These are phyloP conservation scores for Leavenworthia alabamica DNA, from an alignment of 345 rosid genomes.

Conservation along the genomic window DNA sequence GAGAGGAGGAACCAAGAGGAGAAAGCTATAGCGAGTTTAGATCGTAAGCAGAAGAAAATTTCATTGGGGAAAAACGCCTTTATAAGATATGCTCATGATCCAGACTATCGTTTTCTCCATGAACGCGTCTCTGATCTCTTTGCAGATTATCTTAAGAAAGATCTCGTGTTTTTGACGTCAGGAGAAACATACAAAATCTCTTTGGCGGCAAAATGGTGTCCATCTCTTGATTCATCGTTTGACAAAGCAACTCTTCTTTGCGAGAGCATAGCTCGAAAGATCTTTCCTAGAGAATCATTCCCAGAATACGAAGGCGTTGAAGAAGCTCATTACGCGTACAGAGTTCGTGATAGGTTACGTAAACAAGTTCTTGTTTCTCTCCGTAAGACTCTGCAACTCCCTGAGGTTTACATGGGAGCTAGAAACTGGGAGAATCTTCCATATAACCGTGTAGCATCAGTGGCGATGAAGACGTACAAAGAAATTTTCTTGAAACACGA, in stretches of 20 bases:
- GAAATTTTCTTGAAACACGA: constrained; percentile 47
- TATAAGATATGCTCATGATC: constrained; percentile 36
- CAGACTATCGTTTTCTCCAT: constrained; percentile 41
- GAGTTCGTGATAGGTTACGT: constrained; percentile 56
- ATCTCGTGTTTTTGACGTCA: constrained; percentile 28
- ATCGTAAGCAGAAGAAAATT: constrained; percentile 33
- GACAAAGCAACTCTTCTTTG: constrained; percentile 44
- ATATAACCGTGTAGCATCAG: constrained; percentile 48
- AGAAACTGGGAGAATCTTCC: constrained; percentile 44
- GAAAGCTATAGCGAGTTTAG: constrained; percentile 39
- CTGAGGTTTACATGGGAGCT: constrained; percentile 54
- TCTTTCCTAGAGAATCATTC: constrained; percentile 37
- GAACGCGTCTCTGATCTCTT: constrained; percentile 52
- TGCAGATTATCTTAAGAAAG: constrained; percentile 30
- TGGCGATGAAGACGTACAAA: constrained; percentile 58
- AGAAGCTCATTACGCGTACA: constrained; percentile 56
- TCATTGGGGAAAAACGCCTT: constrained; percentile 39
- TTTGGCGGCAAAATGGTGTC: constrained; percentile 72
- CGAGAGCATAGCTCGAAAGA: constrained; percentile 48
- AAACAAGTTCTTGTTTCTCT: constrained; percentile 53
- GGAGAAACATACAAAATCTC: constrained; percentile 34
- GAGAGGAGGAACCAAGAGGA: constrained; percentile 18
- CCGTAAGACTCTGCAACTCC: constrained; percentile 45
- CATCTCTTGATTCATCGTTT: constrained; percentile 50
- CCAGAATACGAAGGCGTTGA: constrained; percentile 51